A percentile compares a stretch with the other conserved stretches of the same genome.
These are phyloP conservation scores for Lactarius indigo DNA, from an alignment of 768 basidiomycete species.

Conservation along the genomic window DNA sequence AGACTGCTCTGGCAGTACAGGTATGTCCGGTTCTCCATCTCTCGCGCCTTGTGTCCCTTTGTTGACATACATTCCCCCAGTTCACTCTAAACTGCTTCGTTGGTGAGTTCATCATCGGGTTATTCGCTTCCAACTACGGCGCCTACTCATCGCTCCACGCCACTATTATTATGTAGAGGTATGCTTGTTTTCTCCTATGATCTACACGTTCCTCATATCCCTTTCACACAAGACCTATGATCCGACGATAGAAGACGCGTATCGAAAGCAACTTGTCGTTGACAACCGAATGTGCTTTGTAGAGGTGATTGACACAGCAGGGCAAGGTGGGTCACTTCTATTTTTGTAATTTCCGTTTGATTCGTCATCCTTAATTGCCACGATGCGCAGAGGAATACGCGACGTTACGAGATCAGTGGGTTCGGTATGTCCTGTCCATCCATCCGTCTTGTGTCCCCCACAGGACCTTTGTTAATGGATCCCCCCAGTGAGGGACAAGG, in stretches of 20 bases:
- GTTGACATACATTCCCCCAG: slow-evolving; percentile 38
- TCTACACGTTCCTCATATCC: slow-evolving; percentile 20
- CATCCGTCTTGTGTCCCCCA: slow-evolving; percentile 12
- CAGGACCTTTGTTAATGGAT: slow-evolving; percentile 19
- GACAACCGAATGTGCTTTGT: slow-evolving; percentile 95
- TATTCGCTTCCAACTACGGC: slow-evolving; percentile 7
- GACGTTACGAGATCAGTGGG: slow-evolving; percentile 96
- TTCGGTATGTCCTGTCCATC: slow-evolving; percentile 59
- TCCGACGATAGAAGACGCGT: slow-evolving; percentile 98
- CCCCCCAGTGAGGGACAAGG: slow-evolving; percentile 84
- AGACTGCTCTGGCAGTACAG: slow-evolving; percentile 95
- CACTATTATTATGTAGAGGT: slow-evolving; percentile 49
- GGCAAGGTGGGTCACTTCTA: slow-evolving; percentile 67
- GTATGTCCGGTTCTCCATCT: slow-evolving; percentile 43
- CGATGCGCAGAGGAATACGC: slow-evolving; percentile 83
- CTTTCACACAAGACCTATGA: slow-evolving; percentile 73
- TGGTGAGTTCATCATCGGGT: slow-evolving; percentile 50
- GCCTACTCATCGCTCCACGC: slow-evolving; percentile 16
- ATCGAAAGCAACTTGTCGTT: slow-evolving; percentile 91
- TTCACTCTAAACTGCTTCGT: slow-evolving; percentile 97
- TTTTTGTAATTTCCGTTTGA: slow-evolving; percentile 7
- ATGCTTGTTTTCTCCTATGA: slow-evolving; percentile 24
- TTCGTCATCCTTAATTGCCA: slow-evolving; percentile 25
- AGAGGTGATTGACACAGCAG: slow-evolving; percentile 96
- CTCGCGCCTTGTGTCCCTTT: slow-evolving; percentile 2